Base-by-base conservation (phyloP, 306 rosid genomes). In the Boehmeria nivea region DNA sequence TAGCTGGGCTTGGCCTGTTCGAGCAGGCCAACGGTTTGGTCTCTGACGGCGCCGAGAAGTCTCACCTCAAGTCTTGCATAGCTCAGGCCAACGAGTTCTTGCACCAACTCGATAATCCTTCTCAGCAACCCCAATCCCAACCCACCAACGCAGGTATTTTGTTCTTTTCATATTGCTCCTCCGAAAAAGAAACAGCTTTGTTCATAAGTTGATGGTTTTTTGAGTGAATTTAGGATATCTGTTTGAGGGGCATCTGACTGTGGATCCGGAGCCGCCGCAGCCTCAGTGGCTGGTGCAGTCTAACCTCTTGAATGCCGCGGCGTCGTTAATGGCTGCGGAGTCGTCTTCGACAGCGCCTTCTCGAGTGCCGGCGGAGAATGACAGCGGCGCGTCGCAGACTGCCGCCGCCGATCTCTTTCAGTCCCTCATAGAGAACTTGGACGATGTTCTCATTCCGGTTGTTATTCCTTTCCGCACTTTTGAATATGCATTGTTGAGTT, bases 181-280 rank as follows among this genome's bases (percentile, higher is more conserved):
- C 38, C 38, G 38, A n/a, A n/a, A n/a, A n/a, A n/a, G n/a, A n/a
- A n/a, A n/a, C n/a, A n/a, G n/a, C n/a, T n/a, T n/a, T n/a, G n/a
- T n/a, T n/a, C n/a, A n/a, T n/a, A n/a, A n/a, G n/a, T n/a, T n/a
- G n/a, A n/a, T n/a, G n/a, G n/a, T n/a, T 31, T 31, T 31, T 31
- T 10, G 36, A 31, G 36, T 31, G 36, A 67, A 52, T 74, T 74
- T 60, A 87, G 96, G 96, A 27, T 91, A 82, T 73, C 85, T 91
- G 34, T 91, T 91, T 74, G 99, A 91, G 86, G 96, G 96, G 26
- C 95, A 87, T 72, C 85, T 87, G 48, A 91, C 99, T 0, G 83
- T 87, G 59, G 99, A 85, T 85, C 84, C 65, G 3, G 99, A 91
- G 75, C 96, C 96, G 10, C 85, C 95, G 14, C 95, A 78, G 69